Conservation (phyloP, 306 rosid genomes). For the Lupinus albus region DNA sequence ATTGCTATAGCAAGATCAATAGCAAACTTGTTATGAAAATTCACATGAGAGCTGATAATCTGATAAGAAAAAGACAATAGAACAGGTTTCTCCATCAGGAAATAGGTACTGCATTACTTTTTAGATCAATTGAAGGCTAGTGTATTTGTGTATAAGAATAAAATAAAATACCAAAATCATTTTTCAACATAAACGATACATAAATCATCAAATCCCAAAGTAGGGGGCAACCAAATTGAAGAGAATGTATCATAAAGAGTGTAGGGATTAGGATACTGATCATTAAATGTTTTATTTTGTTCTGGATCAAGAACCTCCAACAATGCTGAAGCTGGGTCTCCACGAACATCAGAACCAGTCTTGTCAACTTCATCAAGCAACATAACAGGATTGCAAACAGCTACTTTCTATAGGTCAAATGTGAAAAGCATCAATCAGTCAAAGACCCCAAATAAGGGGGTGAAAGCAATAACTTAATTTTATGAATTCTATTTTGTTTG, state of each 20-base stretch:
- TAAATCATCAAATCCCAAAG: slow-evolving; percentile 15
- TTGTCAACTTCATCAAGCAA: slow-evolving; percentile 98
- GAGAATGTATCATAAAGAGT: slow-evolving; percentile 24
- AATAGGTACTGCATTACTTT: slow-evolving; percentile 21
- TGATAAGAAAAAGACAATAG: slow-evolving; percentile 33
- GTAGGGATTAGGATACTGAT: slow-evolving; percentile 80
- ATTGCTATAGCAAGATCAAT: slow-evolving; percentile 17
- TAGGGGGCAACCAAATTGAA: slow-evolving; percentile 4
- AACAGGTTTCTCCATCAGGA: slow-evolving; percentile 30
- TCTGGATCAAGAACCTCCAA: slow-evolving; percentile 99
- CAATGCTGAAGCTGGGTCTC: slow-evolving; percentile 97
- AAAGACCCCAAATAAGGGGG: not conserved
- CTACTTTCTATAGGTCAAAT: slow-evolving; percentile 62
- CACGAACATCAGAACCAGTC: slow-evolving; percentile 97
- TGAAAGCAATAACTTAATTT: not conserved
- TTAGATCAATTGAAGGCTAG: slow-evolving; percentile 16
- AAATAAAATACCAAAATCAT: not conserved
- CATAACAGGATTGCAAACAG: slow-evolving; percentile 96
- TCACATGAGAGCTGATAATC: slow-evolving; percentile 17
- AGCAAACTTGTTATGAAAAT: slow-evolving; percentile 27
- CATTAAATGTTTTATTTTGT: slow-evolving; percentile 89
- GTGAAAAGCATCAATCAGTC: slow-evolving; percentile 37
- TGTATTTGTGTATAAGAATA: slow-evolving; percentile 16
- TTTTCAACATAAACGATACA: slow-evolving; percentile 13
- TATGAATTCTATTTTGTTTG: slow-evolving; percentile 26